These are phyloP conservation scores for Microsporum audouinii DNA, from an alignment of 2,329 filamentous ascomycete genomes.

Conservation along the genomic window DNA sequence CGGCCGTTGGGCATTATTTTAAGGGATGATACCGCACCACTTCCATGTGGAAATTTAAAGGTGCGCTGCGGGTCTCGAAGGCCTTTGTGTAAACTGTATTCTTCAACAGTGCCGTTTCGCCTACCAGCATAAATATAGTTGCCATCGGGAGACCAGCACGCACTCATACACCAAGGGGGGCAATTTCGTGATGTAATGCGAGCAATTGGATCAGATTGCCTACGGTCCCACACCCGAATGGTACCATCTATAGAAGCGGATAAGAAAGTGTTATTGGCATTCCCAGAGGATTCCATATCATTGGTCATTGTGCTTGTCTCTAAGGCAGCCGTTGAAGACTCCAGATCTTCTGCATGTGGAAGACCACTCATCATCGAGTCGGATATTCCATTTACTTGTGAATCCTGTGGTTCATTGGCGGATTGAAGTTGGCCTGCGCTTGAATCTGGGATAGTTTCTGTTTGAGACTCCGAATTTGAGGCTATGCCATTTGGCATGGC, in stretches of 20 bases:
- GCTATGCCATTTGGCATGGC: conserved; percentile 5
- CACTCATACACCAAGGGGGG: conserved; percentile 95
- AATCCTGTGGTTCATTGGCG: not conserved
- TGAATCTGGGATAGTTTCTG: not conserved
- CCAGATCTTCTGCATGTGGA: conserved; percentile 33
- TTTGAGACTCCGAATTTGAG: conserved; percentile 15
- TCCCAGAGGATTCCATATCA: conserved; percentile 40
- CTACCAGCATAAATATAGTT: conserved; percentile 91
- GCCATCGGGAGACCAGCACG: conserved; percentile 90
- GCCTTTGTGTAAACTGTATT: conserved; percentile 76
- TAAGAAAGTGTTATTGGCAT: conserved; percentile 62
- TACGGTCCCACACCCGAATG: conserved; percentile 42
- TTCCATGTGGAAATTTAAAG: conserved; percentile 80
- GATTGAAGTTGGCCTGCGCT: not conserved
- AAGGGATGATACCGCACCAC: conserved; percentile 78
- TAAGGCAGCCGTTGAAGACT: conserved; percentile 18
- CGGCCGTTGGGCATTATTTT: conserved; percentile 84
- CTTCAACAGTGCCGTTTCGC: conserved; percentile 85
- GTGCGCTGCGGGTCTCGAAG: conserved; percentile 63
- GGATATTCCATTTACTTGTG: conserved; percentile 18
- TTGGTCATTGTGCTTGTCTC: conserved; percentile 16
- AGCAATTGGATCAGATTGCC: conserved; percentile 64
- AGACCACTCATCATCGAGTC: conserved; percentile 31
- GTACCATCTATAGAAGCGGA: conserved; percentile 51
- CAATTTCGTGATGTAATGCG: conserved; percentile 63